Evolutionary conservation across 768 basidiomycete species (phyloP).

Genomic region (Pisolithus marmoratus): DNA sequence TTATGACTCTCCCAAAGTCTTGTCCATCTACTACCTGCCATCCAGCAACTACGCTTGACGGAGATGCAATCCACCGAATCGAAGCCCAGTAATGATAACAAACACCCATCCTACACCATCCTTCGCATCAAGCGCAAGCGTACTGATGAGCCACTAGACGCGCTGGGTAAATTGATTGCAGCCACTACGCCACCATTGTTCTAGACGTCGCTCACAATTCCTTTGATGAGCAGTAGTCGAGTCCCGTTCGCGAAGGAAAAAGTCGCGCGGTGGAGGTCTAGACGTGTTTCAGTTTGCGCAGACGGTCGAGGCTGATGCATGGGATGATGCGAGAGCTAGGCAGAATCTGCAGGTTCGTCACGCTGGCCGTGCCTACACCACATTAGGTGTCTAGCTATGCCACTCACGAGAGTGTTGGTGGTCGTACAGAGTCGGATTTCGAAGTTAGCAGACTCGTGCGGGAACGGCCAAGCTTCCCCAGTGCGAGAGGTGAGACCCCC

Average conservation of each 20-base stretch:
- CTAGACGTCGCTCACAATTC: conserved; percentile 9
- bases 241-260: conserved; percentile 55
- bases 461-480: conserved; percentile 11
- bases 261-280: conserved; percentile 39
- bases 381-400: background rate
- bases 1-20: no score
- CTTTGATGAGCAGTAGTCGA: conserved; percentile 48
- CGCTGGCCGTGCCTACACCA: background rate
- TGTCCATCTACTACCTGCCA: no score
- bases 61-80: background rate
- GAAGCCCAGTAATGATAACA: background rate
- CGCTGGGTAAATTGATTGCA: conserved; percentile 47
- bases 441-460: conserved; percentile 34
- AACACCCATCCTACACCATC: conserved; percentile 53
- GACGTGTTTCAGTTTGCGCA: conserved; percentile 79
- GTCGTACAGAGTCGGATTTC: conserved; percentile 50
- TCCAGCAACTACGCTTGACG: no score
- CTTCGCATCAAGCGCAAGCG: conserved; percentile 80
- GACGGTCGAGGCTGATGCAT: conserved; percentile 65
- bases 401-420: background rate
- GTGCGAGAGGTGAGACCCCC: conserved; percentile 9
- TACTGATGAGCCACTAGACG: conserved; percentile 78
- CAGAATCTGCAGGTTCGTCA: conserved; percentile 58
- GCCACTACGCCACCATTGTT: conserved; percentile 8
- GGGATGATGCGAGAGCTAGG: conserved; percentile 55